Evolutionary conservation across 176 grass and related monocot genomes (phyloP), one percentile per base, ranked within the genome.

Genomic region (Saccharum officinarum): DNA sequence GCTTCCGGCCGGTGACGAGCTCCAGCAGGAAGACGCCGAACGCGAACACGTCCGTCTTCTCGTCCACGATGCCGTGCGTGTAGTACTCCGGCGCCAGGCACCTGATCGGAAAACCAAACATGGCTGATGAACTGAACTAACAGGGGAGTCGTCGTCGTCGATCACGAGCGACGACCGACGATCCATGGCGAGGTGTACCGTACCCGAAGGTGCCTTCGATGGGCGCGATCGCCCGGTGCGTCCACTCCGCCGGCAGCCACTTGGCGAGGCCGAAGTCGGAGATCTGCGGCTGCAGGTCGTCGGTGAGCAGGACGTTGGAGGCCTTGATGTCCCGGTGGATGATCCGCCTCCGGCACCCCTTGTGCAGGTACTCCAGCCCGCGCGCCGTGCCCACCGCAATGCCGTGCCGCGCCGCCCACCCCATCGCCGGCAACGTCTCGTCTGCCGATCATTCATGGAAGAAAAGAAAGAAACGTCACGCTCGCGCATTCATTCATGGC

Each of bases 71-170:
- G 7, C 95, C 95, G 49, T 90, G 91, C 76, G 89, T 98, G 91
- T 95, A 98, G 88, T 98, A 98, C 85, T 98, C 95, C 3, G 95
- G 95, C 40, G 95, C 93, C 72, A 98, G 81, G 77, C 95, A 98
- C 38, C 93, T 95, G 59, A 4, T 13, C 50, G 16, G 16, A 0
- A 52, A 52, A 50, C 47, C 50, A 54, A 52, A 55, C 34, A 55
- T 22, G 1, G 52, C 52, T 55, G 18, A 55, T 55, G 52, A 55
- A 55, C 17, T 55, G 18, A 55, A 55, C 18, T 4, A 36, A 36
- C 34, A 20, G 14, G 7, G 15, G 49, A 52, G 5, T 52, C 47
- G 49, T 18, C 50, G 50, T 20, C 17, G 16, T 5, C 49, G 18
- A 3, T 8, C 17, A 55, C 8, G 47, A 17, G 15, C 14, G 15